Conservation (phyloP, 192 early-diverging fungal genomes). For the Backusella psychrophila region DNA sequence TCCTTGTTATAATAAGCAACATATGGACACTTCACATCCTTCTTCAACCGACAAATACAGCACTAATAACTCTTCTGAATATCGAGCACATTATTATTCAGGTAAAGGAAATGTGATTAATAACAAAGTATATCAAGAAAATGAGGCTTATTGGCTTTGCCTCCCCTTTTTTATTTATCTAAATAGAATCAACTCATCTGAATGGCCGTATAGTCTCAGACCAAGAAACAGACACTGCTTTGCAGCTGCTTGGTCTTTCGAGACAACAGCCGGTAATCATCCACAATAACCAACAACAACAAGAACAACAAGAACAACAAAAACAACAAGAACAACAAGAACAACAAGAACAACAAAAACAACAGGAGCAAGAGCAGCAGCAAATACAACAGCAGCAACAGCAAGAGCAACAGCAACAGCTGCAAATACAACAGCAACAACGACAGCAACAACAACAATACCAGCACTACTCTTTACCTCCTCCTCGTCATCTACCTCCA, state of each 20-base stretch:
- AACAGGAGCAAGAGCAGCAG: no score
- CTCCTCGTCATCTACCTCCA: not conserved
- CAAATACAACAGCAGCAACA: not conserved
- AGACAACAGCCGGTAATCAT: not conserved
- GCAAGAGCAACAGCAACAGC: no score
- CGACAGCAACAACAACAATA: not conserved
- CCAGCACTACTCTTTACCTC: not conserved
- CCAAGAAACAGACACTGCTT: slow-evolving; percentile 24
- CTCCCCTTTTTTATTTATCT: not conserved
- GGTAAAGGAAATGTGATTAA: not conserved
- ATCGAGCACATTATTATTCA: not conserved
- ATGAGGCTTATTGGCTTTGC: not conserved
- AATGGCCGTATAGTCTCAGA: not conserved
- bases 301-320: not conserved
- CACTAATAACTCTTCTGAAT: not conserved
- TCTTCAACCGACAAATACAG: not conserved
- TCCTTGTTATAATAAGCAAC: not conserved
- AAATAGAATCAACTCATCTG: not conserved
- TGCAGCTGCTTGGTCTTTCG: slow-evolving; percentile 24
- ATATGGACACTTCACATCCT: not conserved
- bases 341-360: not conserved
- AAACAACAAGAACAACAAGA: no score
- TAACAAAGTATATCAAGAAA: not conserved
- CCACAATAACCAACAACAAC: not conserved
- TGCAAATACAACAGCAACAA: not conserved